phyloP scores from a whole-genome alignment of 257 asterid genomes.

The Fraxinus quadrangulata region DNA sequence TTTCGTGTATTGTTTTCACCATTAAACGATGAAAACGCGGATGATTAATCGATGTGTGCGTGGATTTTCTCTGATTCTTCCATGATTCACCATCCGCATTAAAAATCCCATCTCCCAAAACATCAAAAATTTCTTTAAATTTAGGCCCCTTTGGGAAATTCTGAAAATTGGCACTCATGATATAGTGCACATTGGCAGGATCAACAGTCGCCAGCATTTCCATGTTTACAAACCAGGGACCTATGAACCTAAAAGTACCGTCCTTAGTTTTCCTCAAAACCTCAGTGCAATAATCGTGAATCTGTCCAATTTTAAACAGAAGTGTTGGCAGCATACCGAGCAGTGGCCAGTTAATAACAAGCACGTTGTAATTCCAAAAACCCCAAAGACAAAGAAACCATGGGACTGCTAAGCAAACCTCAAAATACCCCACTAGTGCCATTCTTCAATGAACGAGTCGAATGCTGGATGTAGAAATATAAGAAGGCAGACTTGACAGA shows the following conservation, averaged over 20 bases:
- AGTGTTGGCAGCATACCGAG: slow-evolving; percentile 57
- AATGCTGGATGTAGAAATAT: neutral
- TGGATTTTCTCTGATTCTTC: slow-evolving; percentile 47
- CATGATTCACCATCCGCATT: slow-evolving; percentile 52
- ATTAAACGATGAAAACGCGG: slow-evolving; percentile 38
- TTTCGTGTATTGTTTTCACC: slow-evolving; percentile 33
- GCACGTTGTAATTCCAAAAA: slow-evolving; percentile 29
- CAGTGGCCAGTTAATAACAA: slow-evolving; percentile 54
- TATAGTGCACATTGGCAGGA: slow-evolving; percentile 59
- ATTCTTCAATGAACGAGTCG: neutral
- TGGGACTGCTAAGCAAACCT: slow-evolving; percentile 31
- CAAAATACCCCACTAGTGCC: slow-evolving; percentile 26
- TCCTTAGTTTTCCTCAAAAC: slow-evolving; percentile 28
- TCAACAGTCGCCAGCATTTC: slow-evolving; percentile 50
- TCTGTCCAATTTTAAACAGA: slow-evolving; percentile 27
- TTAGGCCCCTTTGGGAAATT: slow-evolving; percentile 59
- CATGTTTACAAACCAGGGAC: slow-evolving; percentile 55
- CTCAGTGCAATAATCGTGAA: slow-evolving; percentile 44
- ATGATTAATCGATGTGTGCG: slow-evolving; percentile 43
- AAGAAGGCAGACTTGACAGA: neutral
- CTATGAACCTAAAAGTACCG: slow-evolving; percentile 46
- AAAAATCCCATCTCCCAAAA: slow-evolving; percentile 67
- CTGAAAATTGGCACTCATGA: slow-evolving; percentile 48
- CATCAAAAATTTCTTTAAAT: slow-evolving; percentile 53
- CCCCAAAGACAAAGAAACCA: slow-evolving; percentile 43